Conservation (phyloP, 2,329 filamentous ascomycete species). For the Sporothrix dimorphospora region DNA sequence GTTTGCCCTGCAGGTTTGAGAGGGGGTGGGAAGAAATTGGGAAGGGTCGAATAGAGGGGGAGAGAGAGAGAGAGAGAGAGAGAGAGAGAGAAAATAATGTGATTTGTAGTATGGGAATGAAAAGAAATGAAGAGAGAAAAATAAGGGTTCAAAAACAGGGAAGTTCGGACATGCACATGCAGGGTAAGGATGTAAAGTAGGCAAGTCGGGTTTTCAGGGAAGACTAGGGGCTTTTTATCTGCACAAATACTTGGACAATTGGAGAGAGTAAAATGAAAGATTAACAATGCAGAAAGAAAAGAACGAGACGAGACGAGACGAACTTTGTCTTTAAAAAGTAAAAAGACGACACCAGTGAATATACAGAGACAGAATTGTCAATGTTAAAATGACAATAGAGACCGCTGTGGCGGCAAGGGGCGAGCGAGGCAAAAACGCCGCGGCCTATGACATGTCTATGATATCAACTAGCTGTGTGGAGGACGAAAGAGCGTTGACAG, state of each 20-base stretch:
- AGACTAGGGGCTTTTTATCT: background rate
- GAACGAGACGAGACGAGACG: background rate
- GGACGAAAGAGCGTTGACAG: background rate
- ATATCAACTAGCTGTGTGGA: background rate
- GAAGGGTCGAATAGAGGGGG: background rate
- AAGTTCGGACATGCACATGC: constrained; percentile 8
- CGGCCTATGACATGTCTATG: background rate
- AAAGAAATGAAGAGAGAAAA: background rate
- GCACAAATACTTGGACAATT: background rate
- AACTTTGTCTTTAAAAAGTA: background rate
- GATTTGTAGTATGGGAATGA: background rate
- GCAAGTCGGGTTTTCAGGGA: background rate
- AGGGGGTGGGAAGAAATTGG: background rate
- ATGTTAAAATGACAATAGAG: background rate
- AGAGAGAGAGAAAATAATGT: background rate
- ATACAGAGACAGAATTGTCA: background rate
- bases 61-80: background rate
- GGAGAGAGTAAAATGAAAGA: background rate
- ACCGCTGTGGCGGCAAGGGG: background rate
- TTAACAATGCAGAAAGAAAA: background rate
- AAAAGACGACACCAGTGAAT: background rate
- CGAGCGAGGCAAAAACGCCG: background rate
- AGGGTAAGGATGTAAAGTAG: background rate
- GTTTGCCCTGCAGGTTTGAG: constrained; percentile 16
- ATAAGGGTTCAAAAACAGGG: constrained; percentile 2